phyloP scores from a whole-genome alignment of 768 basidiomycete genomes.

The Mycena leptocephala region DNA sequence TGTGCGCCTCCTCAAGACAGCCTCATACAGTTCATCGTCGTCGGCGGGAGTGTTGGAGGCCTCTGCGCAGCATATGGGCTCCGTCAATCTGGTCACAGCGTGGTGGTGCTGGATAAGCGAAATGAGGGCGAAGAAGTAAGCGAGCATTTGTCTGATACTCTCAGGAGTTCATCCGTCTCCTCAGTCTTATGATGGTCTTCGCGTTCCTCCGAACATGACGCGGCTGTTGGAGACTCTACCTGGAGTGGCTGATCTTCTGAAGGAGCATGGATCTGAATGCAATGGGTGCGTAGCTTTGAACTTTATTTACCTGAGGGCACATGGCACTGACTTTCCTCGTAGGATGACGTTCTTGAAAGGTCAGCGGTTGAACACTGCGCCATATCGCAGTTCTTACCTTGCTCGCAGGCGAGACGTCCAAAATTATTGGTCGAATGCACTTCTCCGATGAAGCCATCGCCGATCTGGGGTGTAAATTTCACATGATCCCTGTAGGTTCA shows the following conservation, averaged over 20 bases:
- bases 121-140: constrained; percentile 5
- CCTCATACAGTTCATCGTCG: neutral
- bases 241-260: constrained; percentile 17
- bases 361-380: too few relatives aligned
- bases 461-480: constrained; percentile 5
- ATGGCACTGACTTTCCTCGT: too few relatives aligned
- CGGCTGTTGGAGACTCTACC: constrained; percentile 28
- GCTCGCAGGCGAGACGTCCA: neutral
- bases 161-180: too few relatives aligned
- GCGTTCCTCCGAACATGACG: constrained; percentile 36
- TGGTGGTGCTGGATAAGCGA: constrained; percentile 2
- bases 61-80: constrained; percentile 1
- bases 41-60: neutral
- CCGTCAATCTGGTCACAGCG: neutral
- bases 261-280: neutral
- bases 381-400: neutral
- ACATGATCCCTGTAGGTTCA: constrained; percentile 1
- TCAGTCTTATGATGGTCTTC: constrained; percentile 10
- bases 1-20: too few relatives aligned
- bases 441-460: neutral
- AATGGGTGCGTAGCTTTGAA: neutral
- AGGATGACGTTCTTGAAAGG: neutral
- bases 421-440: neutral
- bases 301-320: too few relatives aligned
- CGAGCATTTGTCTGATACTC: neutral